Percentiles rank a stretch among this genome's conserved stretches.
phyloP scores from a whole-genome alignment of 768 basidiomycete species.

The Melanogaster broomeanus region DNA sequence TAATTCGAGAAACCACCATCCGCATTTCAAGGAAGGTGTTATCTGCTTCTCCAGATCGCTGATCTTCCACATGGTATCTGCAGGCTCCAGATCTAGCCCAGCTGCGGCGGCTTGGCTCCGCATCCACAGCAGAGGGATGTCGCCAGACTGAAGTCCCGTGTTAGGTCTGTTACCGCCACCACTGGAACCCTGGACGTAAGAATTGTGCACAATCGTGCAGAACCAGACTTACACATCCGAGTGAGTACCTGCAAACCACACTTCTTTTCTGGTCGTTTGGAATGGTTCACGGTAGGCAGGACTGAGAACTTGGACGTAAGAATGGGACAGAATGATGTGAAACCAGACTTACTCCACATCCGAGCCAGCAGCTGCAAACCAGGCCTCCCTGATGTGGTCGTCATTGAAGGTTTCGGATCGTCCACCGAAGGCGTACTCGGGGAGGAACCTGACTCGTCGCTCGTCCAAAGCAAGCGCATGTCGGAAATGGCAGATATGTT shows the following conservation, averaged over 20 bases:
- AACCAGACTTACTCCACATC: too few relatives aligned
- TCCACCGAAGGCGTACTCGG: slow-evolving; percentile 41
- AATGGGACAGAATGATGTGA: too few relatives aligned
- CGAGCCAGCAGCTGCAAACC: too few relatives aligned
- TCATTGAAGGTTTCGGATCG: too few relatives aligned
- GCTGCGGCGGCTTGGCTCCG: slow-evolving; percentile 29
- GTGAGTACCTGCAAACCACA: slow-evolving; percentile 45
- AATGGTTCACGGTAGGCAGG: too few relatives aligned
- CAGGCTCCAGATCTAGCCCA: slow-evolving; percentile 22
- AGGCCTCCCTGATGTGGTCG: too few relatives aligned
- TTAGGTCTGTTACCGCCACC: slow-evolving; percentile 32
- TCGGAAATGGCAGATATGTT: slow-evolving; percentile 44
- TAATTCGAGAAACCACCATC: slow-evolving; percentile 28
- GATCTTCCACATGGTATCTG: slow-evolving; percentile 29
- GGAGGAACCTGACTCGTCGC: slow-evolving; percentile 47
- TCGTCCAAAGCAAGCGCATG: slow-evolving; percentile 52
- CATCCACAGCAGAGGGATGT: slow-evolving; percentile 34
- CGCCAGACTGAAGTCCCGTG: slow-evolving; percentile 27
- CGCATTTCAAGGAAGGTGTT: slow-evolving; percentile 11
- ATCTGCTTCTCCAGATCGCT: slow-evolving; percentile 25
- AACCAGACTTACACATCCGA: slow-evolving; percentile 36
- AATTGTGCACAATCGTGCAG: background rate
- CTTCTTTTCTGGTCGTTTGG: slow-evolving; percentile 30
- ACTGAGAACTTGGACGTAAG: too few relatives aligned
- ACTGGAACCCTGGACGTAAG: slow-evolving; percentile 11